These are phyloP conservation scores for Otatea glauca DNA, from an alignment of 176 grass and related monocot species.

Conservation along the genomic window DNA sequence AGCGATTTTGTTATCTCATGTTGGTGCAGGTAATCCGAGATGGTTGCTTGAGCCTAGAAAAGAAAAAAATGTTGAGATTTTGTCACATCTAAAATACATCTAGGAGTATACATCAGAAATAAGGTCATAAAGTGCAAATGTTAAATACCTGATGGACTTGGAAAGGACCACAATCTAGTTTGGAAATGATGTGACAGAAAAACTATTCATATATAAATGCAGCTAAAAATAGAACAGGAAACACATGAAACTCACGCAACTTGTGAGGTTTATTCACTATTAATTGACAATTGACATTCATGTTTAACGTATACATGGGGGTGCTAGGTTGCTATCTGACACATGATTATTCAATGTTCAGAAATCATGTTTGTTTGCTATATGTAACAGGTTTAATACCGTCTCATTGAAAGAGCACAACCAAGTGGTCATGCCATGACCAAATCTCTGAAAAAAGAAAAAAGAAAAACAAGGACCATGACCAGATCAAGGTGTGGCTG, in stretches of 20 bases:
- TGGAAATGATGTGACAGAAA: not conserved
- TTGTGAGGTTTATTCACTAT: constrained; percentile 14
- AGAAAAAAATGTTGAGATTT: constrained; percentile 22
- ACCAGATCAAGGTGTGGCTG: constrained; percentile 13
- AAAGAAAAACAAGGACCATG: not conserved
- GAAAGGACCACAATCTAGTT: constrained; percentile 8
- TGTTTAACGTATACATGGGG: not conserved
- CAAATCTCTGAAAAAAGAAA: no score
- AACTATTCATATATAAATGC: not conserved
- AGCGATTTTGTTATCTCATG: constrained; percentile 85
- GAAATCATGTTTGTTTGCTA: not conserved
- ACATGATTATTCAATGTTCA: not conserved
- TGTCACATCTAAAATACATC: not conserved
- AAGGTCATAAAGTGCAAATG: not conserved
- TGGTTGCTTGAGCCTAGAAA: constrained; percentile 79
- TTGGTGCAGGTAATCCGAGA: constrained; percentile 71
- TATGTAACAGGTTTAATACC: not conserved
- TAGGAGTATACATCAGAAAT: constrained; percentile 8
- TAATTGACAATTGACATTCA: not conserved
- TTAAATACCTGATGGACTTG: not conserved
- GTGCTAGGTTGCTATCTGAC: not conserved
- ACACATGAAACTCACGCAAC: constrained; percentile 6
- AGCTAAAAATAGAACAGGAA: not conserved
- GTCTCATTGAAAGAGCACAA: not conserved
- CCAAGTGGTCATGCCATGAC: not conserved